phyloP scores from a whole-genome alignment of 75 land plant genomes.

The Sequoiadendron giganteum region DNA sequence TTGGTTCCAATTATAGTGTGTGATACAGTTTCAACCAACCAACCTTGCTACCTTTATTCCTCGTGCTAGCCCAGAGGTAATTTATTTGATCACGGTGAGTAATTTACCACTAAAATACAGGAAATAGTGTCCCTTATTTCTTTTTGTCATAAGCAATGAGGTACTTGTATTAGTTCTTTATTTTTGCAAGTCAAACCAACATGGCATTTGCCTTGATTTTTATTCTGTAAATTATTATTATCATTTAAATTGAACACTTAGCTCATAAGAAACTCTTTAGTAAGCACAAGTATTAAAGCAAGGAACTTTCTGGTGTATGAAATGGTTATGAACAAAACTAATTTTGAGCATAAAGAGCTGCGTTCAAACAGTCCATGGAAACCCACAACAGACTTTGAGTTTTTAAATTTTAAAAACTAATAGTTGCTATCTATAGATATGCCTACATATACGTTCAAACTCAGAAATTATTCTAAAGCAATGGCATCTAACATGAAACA shows the following conservation, averaged over 20 bases:
- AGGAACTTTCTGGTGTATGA: too few species aligned
- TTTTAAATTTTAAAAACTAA: too few species aligned
- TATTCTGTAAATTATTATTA: background rate
- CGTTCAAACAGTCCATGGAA: too few species aligned
- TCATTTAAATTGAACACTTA: background rate
- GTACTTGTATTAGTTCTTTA: background rate
- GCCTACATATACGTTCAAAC: too few species aligned
- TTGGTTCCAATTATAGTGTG: background rate
- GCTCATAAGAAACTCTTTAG: background rate
- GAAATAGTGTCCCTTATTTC: background rate
- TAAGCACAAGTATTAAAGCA: too few species aligned
- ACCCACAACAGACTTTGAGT: too few species aligned
- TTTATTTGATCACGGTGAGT: conserved; percentile 74
- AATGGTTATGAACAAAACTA: too few species aligned
- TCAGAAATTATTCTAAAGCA: too few species aligned
- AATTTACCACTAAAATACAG: background rate
- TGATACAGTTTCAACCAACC: conserved; percentile 44
- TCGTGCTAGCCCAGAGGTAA: conserved; percentile 76
- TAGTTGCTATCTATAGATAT: too few species aligned
- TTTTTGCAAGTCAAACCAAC: background rate
- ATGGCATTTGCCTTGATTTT: background rate
- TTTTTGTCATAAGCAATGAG: background rate
- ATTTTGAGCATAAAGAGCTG: too few species aligned
- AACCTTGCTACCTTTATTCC: conserved; percentile 63
- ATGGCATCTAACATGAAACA: too few species aligned